Evolutionary conservation across 176 grass and related monocot genomes (phyloP), one percentile per base, ranked within the genome.

Genomic region (Microstegium vimineum): DNA sequence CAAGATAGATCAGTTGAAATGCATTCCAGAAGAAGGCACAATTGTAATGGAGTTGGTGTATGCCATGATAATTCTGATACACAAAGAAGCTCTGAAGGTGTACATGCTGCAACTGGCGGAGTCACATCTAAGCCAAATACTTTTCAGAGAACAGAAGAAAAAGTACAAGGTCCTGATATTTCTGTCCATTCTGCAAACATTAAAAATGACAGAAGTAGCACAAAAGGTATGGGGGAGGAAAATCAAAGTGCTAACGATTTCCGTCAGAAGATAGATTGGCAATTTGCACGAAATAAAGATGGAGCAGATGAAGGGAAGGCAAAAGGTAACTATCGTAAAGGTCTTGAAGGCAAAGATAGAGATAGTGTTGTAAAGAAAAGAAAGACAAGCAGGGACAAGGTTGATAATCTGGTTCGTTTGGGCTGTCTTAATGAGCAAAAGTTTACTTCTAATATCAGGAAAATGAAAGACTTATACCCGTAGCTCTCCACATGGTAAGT

Each of bases 401-500:
- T 59, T 26, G 32, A 84, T 86, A 51, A 66, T 69, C 26, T 66
- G 32, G 62, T 86, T 26, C 17, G 30, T 27, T 88, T 30, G 23
- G 42, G 7, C 51, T 70, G 22, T 80, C 68, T 43, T 76, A 51
- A 71, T 71, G 71, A 41, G 32, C 72, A 74, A 10, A 85, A 62
- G 42, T 79, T 70, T 15, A 35, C 22, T 70, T 72, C 69, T 66
- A 61, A 84, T 82, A 52, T 70, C 10, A 91, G 79, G 81, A 94
- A 91, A 86, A 89, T 62, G 52, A 82, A 94, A 82, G 61, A 71
- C 31, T 59, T 71, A 1, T 36, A 79, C 17, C 17, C 60, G 81
- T 75, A 82, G 23, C 71, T 84, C 66, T 82, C 52, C 66, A 71
- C 78, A 71, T 66, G 86, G 86, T 86, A 63, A 86, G 83, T 61